Percentiles rank a stretch among this genome's conserved stretches.
Evolutionary conservation across 148 eudicot species (phyloP).

Genomic region (Camellia sinensis): DNA sequence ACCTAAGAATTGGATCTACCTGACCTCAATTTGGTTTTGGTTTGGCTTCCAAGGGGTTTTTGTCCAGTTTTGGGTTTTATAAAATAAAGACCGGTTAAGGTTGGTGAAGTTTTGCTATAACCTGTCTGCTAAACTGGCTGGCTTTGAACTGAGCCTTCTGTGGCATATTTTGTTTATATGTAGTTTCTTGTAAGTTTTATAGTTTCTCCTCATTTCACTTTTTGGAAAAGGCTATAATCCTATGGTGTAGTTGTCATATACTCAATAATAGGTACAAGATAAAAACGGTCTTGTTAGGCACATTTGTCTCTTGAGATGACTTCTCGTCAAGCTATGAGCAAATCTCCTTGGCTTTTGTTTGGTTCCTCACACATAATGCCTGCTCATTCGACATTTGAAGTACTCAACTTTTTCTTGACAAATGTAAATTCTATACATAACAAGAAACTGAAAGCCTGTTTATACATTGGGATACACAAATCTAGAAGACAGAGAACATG

Average conservation of each 20-base stretch:
- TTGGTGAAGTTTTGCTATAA: background rate
- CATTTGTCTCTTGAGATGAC: background rate
- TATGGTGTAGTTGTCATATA: background rate
- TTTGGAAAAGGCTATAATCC: background rate
- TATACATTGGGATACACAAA: background rate
- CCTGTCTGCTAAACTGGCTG: background rate
- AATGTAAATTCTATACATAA: background rate
- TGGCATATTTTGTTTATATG: background rate
- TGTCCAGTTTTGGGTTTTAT: background rate
- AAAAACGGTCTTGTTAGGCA: background rate
- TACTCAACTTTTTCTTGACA: background rate
- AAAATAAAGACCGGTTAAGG: background rate
- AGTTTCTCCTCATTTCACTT: background rate
- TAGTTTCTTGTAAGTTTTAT: background rate
- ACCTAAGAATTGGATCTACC: too few relatives aligned
- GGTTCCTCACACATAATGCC: background rate
- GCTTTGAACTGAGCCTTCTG: background rate
- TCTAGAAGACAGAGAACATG: background rate
- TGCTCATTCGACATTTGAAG: background rate
- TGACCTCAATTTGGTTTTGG: background rate
- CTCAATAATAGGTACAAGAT: background rate
- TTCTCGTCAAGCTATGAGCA: background rate
- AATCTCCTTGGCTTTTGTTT: background rate
- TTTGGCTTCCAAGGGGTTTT: background rate
- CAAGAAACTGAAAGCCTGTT: background rate